Evolutionary conservation across 1,284 basidiomycete genomes (phyloP).

Genomic region (Spongispora temasekensis): DNA sequence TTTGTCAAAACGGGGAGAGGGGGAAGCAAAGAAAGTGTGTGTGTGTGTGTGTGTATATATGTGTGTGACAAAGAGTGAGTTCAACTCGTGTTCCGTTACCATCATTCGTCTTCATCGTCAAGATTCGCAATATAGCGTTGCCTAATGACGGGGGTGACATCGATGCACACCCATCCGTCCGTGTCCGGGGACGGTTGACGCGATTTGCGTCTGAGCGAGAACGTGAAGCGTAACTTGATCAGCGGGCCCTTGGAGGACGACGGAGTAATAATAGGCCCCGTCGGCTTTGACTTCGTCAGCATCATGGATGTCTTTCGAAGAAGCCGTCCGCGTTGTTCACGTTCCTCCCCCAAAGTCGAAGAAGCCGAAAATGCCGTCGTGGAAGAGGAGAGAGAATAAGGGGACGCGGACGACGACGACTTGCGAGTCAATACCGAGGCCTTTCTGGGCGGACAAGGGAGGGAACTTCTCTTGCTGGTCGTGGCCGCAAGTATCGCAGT

Average conservation of each 20-base stretch:
- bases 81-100: no score
- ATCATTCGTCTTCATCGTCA: conserved; percentile 4
- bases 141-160: conserved; percentile 41
- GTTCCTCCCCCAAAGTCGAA: not conserved
- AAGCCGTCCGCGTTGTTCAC: conserved; percentile 12
- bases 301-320: conserved; percentile 6
- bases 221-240: conserved; percentile 17
- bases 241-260: conserved; percentile 14
- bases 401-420: not conserved
- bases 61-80: no score
- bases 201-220: conserved; percentile 23
- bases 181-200: conserved; percentile 21
- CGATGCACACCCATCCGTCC: conserved; percentile 45
- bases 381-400: conserved; percentile 6
- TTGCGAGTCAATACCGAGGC: not conserved
- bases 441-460: conserved; percentile 18
- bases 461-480: no score
- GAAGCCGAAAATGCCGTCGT: conserved; percentile 3
- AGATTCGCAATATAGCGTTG: conserved; percentile 27
- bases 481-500: no score
- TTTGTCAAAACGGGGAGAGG: no score
- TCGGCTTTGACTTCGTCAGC: not conserved
- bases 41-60: no score
- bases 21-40: no score
- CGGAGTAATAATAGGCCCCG: conserved; percentile 4